A percentile compares a stretch with the other conserved stretches of the same genome.
Conservation (phyloP, 202 grass and related monocot species). For the Panicum virgatum region DNA sequence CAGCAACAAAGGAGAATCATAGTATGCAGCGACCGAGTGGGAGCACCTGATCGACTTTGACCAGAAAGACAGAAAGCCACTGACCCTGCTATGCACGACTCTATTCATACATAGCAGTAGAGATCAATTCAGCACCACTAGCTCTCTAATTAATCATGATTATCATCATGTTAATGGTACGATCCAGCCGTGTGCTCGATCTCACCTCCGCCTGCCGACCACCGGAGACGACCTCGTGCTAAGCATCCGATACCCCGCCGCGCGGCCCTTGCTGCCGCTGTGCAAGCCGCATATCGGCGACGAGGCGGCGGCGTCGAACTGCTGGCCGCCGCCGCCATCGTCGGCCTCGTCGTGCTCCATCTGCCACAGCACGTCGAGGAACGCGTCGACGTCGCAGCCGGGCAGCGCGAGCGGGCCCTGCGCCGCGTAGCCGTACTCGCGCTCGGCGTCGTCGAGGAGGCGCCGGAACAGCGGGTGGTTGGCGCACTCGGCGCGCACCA, state of each 20-base stretch:
- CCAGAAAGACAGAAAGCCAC: too few species aligned
- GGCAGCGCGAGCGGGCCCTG: slow-evolving; percentile 63
- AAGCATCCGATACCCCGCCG: slow-evolving; percentile 41
- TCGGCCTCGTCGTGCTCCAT: slow-evolving; percentile 28
- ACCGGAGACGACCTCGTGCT: slow-evolving; percentile 37
- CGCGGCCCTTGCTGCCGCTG: slow-evolving; percentile 12
- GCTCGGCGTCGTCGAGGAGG: slow-evolving; percentile 72
- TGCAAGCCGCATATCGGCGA: slow-evolving; percentile 49
- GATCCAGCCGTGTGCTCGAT: too few species aligned
- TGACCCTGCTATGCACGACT: too few species aligned
- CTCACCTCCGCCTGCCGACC: background rate
- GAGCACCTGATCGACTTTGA: too few species aligned
- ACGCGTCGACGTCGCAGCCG: slow-evolving; percentile 53
- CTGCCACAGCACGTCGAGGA: slow-evolving; percentile 61
- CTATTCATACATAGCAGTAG: too few species aligned
- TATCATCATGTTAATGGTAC: too few species aligned
- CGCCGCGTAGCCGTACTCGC: slow-evolving; percentile 57
- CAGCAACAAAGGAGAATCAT: too few species aligned
- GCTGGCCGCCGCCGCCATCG: background rate
- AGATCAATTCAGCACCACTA: too few species aligned
- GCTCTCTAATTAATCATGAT: too few species aligned
- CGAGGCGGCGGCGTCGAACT: background rate
- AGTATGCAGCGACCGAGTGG: too few species aligned
- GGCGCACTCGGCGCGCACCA: slow-evolving; percentile 51
- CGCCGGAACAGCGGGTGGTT: slow-evolving; percentile 64